Base-by-base conservation (phyloP, 169 alveolate genomes). In the Cryptosporidium sp. region DNA sequence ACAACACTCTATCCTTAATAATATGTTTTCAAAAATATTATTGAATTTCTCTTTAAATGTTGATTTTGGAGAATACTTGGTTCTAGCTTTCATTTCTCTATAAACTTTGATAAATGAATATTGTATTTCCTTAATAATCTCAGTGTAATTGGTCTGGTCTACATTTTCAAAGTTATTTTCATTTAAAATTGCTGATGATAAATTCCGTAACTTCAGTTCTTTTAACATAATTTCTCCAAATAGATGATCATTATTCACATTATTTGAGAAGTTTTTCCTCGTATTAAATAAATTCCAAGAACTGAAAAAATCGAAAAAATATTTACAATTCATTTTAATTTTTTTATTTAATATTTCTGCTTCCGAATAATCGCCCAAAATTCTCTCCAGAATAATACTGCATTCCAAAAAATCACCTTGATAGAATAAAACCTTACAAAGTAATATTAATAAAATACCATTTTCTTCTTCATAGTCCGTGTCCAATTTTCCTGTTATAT, bases 341-440 rank as follows among this genome's bases (percentile, higher is more conserved):
- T 50, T 29, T 14, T 8, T 29, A 23, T 37, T 55, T 8, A 55
- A 33, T 37, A 31, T 33, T 14, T n/a, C 50, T 45, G 8, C 29
- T 26, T 26, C 48, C 2, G 65, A 45, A 23, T 48, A 51, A 45
- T 35, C 31, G 55, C 31, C 23, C 7, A 65, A 41, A 14, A 80
- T 41, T 35, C 70, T 31, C 41, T 37, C 80, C 16, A 80, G n/a
- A 23, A 39, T 31, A 12, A 48, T 18, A 33, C 73, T 43, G 39
- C 61, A 61, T 80, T 80, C 89, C 73, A 59, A 12, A 39, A 62
- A 80, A 16, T 80, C 89, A 0, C 89, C 89, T 62, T 80, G 89
- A 62, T 45, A 59, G 39, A 80, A 41, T 35, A 80, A 67, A 23
- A 62, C 33, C 35, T 65, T 80, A 26, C 74, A 62, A 14, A 80